A percentile compares a stretch with the other conserved stretches of the same genome.
phyloP scores from a whole-genome alignment of 805 yeast genomes.

The Wickerhamiella slavikovae region DNA sequence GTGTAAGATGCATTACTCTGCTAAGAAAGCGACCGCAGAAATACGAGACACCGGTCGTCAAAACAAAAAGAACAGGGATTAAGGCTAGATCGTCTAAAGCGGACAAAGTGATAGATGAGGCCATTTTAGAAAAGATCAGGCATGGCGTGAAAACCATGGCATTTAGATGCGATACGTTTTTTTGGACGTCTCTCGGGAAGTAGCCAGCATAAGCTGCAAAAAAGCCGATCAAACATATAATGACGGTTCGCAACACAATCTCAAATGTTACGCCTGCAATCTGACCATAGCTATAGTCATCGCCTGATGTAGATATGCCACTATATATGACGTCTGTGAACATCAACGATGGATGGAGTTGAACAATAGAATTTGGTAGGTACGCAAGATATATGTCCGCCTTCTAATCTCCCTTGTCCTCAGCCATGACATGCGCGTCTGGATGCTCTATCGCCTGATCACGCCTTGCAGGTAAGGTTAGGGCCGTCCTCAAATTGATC shows the following conservation, averaged over 20 bases:
- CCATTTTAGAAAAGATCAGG: slow-evolving; percentile 67
- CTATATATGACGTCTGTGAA: too few relatives aligned
- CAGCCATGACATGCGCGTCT: too few relatives aligned
- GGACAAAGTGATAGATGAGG: slow-evolving; percentile 42
- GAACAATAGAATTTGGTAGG: too few relatives aligned
- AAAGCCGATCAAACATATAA: slow-evolving; percentile 72
- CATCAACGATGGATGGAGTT: too few relatives aligned
- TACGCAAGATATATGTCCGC: too few relatives aligned
- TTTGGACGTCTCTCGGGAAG: slow-evolving; percentile 54
- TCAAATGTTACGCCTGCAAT: slow-evolving; percentile 56
- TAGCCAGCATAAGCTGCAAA: slow-evolving; percentile 59
- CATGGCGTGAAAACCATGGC: slow-evolving; percentile 93
- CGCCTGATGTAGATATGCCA: too few relatives aligned
- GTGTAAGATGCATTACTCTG: slow-evolving; percentile 34
- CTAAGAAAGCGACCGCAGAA: slow-evolving; percentile 38
- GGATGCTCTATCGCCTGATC: too few relatives aligned
- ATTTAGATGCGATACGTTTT: slow-evolving; percentile 52
- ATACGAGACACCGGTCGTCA: slow-evolving; percentile 62
- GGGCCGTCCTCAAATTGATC: too few relatives aligned
- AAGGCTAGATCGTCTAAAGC: slow-evolving; percentile 64
- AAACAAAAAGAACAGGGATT: slow-evolving; percentile 67
- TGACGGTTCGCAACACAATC: slow-evolving; percentile 78
- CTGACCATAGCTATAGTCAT: slow-evolving; percentile 13
- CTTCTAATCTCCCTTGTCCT: too few relatives aligned
- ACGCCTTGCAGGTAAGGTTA: too few relatives aligned